Evolutionary conservation across 2,329 filamentous ascomycete genomes (phyloP).

Genomic region (Aspergillus udagawae): DNA sequence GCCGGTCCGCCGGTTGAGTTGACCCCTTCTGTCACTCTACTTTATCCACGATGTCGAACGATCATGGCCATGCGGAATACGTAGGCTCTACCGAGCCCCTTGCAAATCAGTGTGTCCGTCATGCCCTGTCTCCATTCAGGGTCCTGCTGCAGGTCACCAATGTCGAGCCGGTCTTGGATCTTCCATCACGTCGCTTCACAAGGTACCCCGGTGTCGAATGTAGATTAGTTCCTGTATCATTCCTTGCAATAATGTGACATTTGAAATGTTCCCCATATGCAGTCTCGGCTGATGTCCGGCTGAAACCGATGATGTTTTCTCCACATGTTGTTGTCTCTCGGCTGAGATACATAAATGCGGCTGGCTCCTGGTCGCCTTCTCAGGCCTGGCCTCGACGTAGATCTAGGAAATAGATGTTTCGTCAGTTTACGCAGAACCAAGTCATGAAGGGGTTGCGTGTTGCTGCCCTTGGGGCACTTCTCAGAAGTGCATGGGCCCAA

Average conservation of each 20-base stretch:
- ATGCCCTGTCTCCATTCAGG: not conserved
- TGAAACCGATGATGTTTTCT: not conserved
- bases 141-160: not conserved
- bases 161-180: not conserved
- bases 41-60: not conserved
- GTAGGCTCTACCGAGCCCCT: not conserved
- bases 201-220: not conserved
- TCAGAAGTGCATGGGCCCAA: conserved; percentile 11
- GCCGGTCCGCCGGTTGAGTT: not conserved
- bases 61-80: not conserved
- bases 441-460: conserved; percentile 9
- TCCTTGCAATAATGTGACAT: not conserved
- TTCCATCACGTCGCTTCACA: not conserved
- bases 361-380: not conserved
- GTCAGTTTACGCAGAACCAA: not conserved
- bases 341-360: not conserved
- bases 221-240: not conserved
- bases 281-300: not conserved
- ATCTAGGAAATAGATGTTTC: not conserved
- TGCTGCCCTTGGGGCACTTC: conserved; percentile 8
- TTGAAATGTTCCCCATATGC: not conserved
- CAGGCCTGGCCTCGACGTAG: not conserved
- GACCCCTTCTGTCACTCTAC: not conserved
- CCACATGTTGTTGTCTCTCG: not conserved
- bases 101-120: not conserved